phyloP scores from a whole-genome alignment of 2,329 filamentous ascomycete species.

The Ceratocystis diversiconidia region DNA sequence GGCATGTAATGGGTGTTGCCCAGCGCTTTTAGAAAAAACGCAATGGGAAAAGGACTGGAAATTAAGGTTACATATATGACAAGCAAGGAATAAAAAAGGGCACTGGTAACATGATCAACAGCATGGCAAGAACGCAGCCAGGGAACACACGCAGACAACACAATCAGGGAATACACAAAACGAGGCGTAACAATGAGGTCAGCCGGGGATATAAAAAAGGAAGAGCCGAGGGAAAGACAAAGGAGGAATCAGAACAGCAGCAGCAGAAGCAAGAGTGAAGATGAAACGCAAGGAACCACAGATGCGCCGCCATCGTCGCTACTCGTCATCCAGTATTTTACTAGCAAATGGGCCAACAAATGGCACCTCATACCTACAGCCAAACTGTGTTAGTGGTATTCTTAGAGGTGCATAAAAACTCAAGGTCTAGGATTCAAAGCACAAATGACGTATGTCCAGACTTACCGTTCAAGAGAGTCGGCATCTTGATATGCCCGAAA shows the following conservation, averaged over 20 bases:
- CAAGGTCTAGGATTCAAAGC: conserved; percentile 31
- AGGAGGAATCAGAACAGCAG: background rate
- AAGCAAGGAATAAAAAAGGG: background rate
- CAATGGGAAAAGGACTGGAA: background rate
- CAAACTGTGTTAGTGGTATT: conserved; percentile 19
- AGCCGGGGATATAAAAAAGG: background rate
- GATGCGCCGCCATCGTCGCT: conserved; percentile 5
- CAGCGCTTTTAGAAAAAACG: background rate
- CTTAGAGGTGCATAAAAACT: conserved; percentile 18
- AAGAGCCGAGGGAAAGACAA: background rate
- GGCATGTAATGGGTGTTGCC: conserved; percentile 33
- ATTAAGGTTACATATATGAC: background rate
- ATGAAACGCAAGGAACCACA: background rate
- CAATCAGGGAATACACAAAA: background rate
- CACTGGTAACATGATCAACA: background rate
- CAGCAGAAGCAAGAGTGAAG: background rate
- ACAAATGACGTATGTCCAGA: conserved; percentile 19
- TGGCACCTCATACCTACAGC: conserved; percentile 62
- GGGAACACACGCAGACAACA: background rate
- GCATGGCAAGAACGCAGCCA: background rate
- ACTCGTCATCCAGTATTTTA: conserved; percentile 79
- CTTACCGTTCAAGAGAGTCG: conserved; percentile 46
- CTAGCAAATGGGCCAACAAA: conserved; percentile 76
- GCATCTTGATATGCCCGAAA: conserved; percentile 75
- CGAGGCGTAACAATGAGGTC: background rate